phyloP scores from a whole-genome alignment of 331 rosid species.

The Arachis monticola region DNA sequence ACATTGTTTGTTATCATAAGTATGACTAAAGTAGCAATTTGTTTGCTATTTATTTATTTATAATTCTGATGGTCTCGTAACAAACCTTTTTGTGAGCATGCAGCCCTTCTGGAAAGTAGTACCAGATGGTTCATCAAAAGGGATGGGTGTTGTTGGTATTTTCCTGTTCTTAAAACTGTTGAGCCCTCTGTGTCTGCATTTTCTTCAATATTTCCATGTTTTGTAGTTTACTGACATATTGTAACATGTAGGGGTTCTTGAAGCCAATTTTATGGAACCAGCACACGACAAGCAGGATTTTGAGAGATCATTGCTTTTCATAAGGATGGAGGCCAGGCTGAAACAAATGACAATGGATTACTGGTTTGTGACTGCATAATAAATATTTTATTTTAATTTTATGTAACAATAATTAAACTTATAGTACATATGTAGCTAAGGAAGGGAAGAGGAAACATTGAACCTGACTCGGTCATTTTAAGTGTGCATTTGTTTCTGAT shows the following conservation, averaged over 20 bases:
- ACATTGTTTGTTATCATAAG: slow-evolving; percentile 23
- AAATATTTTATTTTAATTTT: slow-evolving; percentile 22
- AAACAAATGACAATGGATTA: slow-evolving; percentile 76
- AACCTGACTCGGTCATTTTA: neutral
- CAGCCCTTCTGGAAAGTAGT: slow-evolving; percentile 96
- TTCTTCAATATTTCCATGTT: slow-evolving; percentile 20
- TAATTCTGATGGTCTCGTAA: slow-evolving; percentile 40
- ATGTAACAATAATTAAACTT: neutral
- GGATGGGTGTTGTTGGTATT: slow-evolving; percentile 89
- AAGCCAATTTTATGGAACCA: slow-evolving; percentile 94
- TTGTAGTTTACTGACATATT: slow-evolving; percentile 37
- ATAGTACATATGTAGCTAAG: neutral
- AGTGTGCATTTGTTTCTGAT: too few relatives aligned
- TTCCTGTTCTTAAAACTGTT: slow-evolving; percentile 38
- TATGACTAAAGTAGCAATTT: slow-evolving; percentile 18
- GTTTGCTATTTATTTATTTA: slow-evolving; percentile 31
- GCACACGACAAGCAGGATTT: slow-evolving; percentile 99
- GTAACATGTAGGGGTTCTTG: slow-evolving; percentile 69
- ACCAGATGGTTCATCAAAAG: slow-evolving; percentile 64
- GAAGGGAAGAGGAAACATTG: neutral
- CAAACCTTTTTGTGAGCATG: slow-evolving; percentile 41
- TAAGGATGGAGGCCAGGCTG: slow-evolving; percentile 79
- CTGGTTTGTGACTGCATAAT: slow-evolving; percentile 64
- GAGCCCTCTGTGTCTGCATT: slow-evolving; percentile 23
- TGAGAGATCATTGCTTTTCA: slow-evolving; percentile 78